Conservation (phyloP, 345 rosid species). For the Melaleuca alternifolia region DNA sequence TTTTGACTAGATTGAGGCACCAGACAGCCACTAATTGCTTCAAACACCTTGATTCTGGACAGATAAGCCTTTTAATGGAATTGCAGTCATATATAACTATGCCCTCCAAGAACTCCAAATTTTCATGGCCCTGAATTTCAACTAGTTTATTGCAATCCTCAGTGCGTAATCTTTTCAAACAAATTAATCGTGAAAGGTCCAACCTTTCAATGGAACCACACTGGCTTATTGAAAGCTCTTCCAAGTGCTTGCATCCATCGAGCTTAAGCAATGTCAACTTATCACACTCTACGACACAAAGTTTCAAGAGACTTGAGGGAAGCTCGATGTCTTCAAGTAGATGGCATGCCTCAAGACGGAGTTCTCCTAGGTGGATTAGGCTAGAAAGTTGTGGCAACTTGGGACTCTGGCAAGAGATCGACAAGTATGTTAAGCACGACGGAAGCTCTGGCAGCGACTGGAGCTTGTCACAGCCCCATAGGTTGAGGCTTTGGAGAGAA, state of each 20-base stretch:
- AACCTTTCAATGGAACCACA: fast-evolving
- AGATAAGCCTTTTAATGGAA: too few relatives aligned
- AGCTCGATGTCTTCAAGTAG: neutral
- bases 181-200: fast-evolving
- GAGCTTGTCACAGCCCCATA: fast-evolving
- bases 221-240: fast-evolving
- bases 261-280: neutral
- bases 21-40: fast-evolving
- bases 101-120: neutral
- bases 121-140: fast-evolving
- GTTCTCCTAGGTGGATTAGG: neutral
- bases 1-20: fast-evolving
- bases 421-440: fast-evolving
- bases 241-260: fast-evolving
- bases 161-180: fast-evolving
- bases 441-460: neutral
- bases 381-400: neutral
- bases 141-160: neutral
- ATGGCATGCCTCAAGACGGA: fast-evolving
- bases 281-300: neutral
- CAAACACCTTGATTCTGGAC: neutral
- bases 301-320: neutral
- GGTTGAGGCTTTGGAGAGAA: neutral
- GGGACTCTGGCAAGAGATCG: fast-evolving
- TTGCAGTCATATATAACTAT: too few relatives aligned